Percentiles rank a stretch among this genome's conserved stretches.
Conservation (phyloP, 257 asterid genomes). For the Solanum chaucha region DNA sequence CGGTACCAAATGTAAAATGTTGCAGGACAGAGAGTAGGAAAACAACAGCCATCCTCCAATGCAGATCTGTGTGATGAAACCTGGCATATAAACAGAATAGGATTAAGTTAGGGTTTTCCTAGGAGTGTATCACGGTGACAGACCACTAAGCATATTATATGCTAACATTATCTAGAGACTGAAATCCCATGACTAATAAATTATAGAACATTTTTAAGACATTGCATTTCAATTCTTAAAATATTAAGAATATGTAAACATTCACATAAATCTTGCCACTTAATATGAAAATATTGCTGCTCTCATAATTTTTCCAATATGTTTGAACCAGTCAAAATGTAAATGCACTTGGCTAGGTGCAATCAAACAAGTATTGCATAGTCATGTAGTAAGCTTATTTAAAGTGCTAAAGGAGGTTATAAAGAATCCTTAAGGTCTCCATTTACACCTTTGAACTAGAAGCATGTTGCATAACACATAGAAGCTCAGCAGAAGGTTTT, state of each 20-base stretch:
- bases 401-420: neutral
- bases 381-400: neutral
- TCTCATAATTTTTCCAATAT: neutral
- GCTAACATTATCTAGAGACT: neutral
- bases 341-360: neutral
- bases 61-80: slow-evolving; percentile 31
- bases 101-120: neutral
- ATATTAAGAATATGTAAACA: neutral
- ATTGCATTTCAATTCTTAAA: neutral
- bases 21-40: slow-evolving; percentile 60
- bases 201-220: neutral
- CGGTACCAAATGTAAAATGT: slow-evolving; percentile 69
- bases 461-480: neutral
- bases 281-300: neutral
- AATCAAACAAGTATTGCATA: neutral
- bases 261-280: neutral
- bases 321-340: neutral
- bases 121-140: neutral
- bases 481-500: neutral
- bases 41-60: slow-evolving; percentile 31
- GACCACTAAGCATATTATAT: slow-evolving; percentile 1
- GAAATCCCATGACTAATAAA: neutral
- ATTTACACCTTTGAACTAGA: neutral
- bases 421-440: neutral
- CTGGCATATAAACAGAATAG: slow-evolving; percentile 25